Base-by-base conservation (phyloP, 495 filamentous ascomycete species). In the Aspergillus egyptiacus region DNA sequence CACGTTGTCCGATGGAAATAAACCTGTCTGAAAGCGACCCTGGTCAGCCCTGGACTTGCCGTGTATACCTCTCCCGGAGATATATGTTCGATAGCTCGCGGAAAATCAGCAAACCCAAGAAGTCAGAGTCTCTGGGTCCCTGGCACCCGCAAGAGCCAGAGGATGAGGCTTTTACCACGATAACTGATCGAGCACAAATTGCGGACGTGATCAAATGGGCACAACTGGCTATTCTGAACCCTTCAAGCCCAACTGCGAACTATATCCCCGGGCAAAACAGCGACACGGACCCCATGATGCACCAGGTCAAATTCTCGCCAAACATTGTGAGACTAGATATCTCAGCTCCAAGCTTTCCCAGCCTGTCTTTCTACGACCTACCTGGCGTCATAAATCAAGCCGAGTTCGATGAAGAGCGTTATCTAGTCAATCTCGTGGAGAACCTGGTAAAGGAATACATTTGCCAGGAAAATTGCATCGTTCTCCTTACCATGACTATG, bases 291-390 rank as follows among this genome's bases (percentile, higher is more conserved):
- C 28, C 32, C 2, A 18, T 53, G 0, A 43, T 56, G 0, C 54
- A 54, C 2, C 63, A 81, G 13, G 82, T 81, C 0, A 78, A 85
- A 6, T 93, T 93, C 51, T 86, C 82, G 0, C 88, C 88, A 0
- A 95, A 95, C 42, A 73, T 88, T 0, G 77, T 95, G 0, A 75
- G 79, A 0, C 54, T 95, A 0, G 81, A 89, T 31, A 87, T 95
- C 10, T 80, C 79, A 0, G 84, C 79, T 0, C 83, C 85, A 0
- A 71, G 72, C 0, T 75, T 91, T 0, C 82, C 85, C 0, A 80
- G 83, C 30, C 62, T 94, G 0, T 84, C 82, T 0, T 89, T 95
- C 50, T 90, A 84, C 52, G 89, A 95, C 54, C 66, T 94, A 0
- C 89, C 89, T 0, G 89, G 89, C 0, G 79, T 91, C 3, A 88